Conservation (phyloP, 2,329 filamentous ascomycete genomes). For the Arthroderma uncinatum region DNA sequence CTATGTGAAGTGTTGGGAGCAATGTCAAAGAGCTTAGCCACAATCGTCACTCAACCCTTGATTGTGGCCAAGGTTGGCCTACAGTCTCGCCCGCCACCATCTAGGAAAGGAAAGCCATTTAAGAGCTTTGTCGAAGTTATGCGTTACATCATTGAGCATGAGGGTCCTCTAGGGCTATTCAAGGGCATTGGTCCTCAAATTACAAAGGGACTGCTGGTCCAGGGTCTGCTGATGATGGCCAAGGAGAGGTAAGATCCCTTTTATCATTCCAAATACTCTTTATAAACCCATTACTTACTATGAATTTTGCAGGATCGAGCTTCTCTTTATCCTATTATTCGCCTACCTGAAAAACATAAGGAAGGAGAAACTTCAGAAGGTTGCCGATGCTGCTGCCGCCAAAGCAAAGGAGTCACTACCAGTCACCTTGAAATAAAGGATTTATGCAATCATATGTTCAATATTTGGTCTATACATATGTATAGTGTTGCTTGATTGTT, state of each 20-base stretch:
- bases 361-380: conserved; percentile 57
- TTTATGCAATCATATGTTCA: too few relatives aligned
- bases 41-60: conserved; percentile 81
- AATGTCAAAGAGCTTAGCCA: conserved; percentile 84
- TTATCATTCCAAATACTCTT: background rate
- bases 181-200: conserved; percentile 95
- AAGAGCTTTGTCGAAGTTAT: conserved; percentile 91
- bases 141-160: conserved; percentile 81
- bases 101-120: conserved; percentile 79
- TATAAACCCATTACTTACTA: background rate
- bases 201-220: conserved; percentile 81
- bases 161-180: conserved; percentile 74
- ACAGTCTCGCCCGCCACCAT: conserved; percentile 80
- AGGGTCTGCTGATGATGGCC: conserved; percentile 97
- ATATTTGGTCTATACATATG: background rate
- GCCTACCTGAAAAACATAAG: conserved; percentile 64
- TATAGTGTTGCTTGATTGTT: background rate
- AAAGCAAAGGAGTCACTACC: conserved; percentile 47
- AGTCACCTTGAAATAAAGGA: conserved; percentile 36
- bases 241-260: conserved; percentile 64
- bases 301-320: conserved; percentile 56
- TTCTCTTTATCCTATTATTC: conserved; percentile 76
- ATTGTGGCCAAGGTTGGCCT: conserved; percentile 97
- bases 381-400: conserved; percentile 51
- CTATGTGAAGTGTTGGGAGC: conserved; percentile 64